phyloP scores from a whole-genome alignment of 2,329 filamentous ascomycete genomes.

The Penicillium sp. region DNA sequence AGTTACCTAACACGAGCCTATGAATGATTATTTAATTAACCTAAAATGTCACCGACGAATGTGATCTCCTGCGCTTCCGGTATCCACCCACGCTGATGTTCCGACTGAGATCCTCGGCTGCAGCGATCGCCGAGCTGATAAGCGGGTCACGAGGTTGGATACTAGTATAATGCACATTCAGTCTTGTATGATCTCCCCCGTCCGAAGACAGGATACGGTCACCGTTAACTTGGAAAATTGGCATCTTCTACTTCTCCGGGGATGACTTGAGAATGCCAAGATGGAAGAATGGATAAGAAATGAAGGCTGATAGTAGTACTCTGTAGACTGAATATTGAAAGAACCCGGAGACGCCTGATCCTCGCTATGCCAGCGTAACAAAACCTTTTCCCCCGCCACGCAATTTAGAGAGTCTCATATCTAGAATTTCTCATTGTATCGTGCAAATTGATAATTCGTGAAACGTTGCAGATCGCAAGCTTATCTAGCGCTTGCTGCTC shows the following conservation, averaged over 20 bases:
- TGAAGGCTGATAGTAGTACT: neutral
- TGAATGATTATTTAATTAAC: too few relatives aligned
- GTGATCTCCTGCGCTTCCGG: too few relatives aligned
- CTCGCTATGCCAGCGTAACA: slow-evolving; percentile 32
- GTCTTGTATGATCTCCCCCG: neutral
- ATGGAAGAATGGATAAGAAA: neutral
- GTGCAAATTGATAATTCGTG: slow-evolving; percentile 12
- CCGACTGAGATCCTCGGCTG: neutral
- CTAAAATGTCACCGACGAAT: too few relatives aligned
- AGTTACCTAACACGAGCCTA: too few relatives aligned
- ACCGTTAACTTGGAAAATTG: neutral
- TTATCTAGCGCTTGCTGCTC: slow-evolving; percentile 21
- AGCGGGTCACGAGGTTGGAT: neutral
- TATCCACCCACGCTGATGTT: too few relatives aligned
- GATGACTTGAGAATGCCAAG: neutral
- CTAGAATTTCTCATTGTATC: slow-evolving; percentile 19
- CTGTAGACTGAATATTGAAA: slow-evolving; percentile 1
- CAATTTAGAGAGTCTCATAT: slow-evolving; percentile 16
- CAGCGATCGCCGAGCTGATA: neutral
- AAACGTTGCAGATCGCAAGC: neutral
- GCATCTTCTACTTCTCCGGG: neutral
- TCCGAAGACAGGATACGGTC: neutral
- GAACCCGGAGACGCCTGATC: slow-evolving; percentile 30
- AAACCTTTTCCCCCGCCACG: slow-evolving; percentile 5
- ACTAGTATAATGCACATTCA: neutral